These are phyloP conservation scores for Verticillium zaregamsianum DNA, from an alignment of 2,329 filamentous ascomycete genomes.

Conservation along the genomic window DNA sequence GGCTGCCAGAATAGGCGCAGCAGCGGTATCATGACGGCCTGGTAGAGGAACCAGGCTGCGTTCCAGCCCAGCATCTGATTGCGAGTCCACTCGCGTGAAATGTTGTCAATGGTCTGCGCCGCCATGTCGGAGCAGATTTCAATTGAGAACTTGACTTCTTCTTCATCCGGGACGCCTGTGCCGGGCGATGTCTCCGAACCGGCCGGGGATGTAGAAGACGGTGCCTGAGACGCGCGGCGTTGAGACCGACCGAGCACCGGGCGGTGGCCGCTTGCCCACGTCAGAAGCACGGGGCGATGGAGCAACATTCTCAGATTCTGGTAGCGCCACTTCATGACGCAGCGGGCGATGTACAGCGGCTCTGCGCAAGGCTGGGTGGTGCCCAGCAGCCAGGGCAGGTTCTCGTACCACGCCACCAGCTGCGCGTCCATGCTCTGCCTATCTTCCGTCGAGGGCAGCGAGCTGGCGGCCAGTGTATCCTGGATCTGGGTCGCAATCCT, in stretches of 20 bases:
- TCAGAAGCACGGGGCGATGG: conserved; percentile 68
- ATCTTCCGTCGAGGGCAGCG: conserved; percentile 61
- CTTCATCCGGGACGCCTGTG: conserved; percentile 36
- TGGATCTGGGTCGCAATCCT: conserved; percentile 78
- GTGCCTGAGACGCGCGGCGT: background rate
- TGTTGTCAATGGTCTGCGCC: conserved; percentile 67
- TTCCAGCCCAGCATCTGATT: conserved; percentile 80
- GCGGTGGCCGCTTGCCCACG: conserved; percentile 47
- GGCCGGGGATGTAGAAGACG: background rate
- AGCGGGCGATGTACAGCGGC: conserved; percentile 65
- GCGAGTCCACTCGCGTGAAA: conserved; percentile 63
- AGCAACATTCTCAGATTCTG: conserved; percentile 74
- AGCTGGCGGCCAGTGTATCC: conserved; percentile 66
- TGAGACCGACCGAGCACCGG: background rate
- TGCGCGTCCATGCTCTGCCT: conserved; percentile 63
- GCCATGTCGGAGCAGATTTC: conserved; percentile 68
- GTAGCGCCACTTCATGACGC: conserved; percentile 79
- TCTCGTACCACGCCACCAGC: conserved; percentile 68
- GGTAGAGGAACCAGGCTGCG: conserved; percentile 77
- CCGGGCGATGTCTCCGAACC: conserved; percentile 18
- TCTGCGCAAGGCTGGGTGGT: conserved; percentile 65
- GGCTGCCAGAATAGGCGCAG: conserved; percentile 69
- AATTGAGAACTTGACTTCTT: conserved; percentile 64
- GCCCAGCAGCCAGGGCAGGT: conserved; percentile 61
- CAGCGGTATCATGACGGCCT: conserved; percentile 74